These are phyloP conservation scores for Cicer yamashitae DNA, from an alignment of 306 rosid genomes.

Conservation along the genomic window DNA sequence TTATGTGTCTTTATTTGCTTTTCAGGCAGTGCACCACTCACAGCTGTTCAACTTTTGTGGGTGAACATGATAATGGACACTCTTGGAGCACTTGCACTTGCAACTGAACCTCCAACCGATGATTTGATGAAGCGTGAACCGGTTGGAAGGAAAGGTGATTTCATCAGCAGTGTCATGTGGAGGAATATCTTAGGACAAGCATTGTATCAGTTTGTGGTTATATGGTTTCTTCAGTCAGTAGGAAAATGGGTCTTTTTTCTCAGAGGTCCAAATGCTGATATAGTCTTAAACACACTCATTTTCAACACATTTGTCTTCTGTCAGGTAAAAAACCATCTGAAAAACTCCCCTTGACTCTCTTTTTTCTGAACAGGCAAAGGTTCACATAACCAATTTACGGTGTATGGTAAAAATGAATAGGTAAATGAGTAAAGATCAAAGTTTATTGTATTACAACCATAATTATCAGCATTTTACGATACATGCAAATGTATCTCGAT, in stretches of 20 bases:
- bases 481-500: neutral
- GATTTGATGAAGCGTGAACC: slow-evolving; percentile 89
- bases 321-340: slow-evolving; percentile 64
- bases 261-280: slow-evolving; percentile 67
- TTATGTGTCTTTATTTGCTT: slow-evolving; percentile 28
- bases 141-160: slow-evolving; percentile 82
- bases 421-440: neutral
- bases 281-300: slow-evolving; percentile 80
- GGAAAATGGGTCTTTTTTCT: slow-evolving; percentile 72
- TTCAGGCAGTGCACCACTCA: slow-evolving; percentile 93
- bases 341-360: neutral
- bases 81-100: slow-evolving; percentile 94
- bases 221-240: slow-evolving; percentile 79
- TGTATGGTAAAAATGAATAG: slow-evolving; percentile 13
- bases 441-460: neutral
- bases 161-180: slow-evolving; percentile 94
- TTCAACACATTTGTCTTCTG: slow-evolving; percentile 95
- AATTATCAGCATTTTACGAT: neutral
- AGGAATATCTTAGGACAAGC: slow-evolving; percentile 93
- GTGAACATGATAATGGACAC: slow-evolving; percentile 99
- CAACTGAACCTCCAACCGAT: slow-evolving; percentile 96
- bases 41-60: slow-evolving; percentile 99
- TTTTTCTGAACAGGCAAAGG: slow-evolving; percentile 1
- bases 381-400: slow-evolving; percentile 8
- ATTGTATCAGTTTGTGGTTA: slow-evolving; percentile 71